Base-by-base conservation (phyloP, 805 yeast species). In the Ogataea minuta region DNA sequence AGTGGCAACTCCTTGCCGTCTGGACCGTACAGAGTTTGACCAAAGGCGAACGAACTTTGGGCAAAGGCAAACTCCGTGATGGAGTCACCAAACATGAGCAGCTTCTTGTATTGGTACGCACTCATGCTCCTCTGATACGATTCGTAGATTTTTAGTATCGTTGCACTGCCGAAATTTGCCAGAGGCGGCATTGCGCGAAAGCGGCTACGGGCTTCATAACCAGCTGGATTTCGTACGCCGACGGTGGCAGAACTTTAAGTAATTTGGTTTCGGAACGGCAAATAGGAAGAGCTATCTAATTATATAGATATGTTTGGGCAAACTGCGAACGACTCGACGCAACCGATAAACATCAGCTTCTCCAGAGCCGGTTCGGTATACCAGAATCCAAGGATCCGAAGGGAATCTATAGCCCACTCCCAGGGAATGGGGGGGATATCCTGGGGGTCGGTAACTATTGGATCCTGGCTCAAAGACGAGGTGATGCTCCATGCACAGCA, bases 401-500 rank as follows among this genome's bases (percentile, higher is more conserved):
- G 97, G 48, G 98, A 91, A 54, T 80, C 90, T 42, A 79, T 93
- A 43, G 96, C 97, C 21, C 98, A 91, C 60, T 84, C 96, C 2
- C 96, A 88, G 60, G 98, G 98, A 9, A 86, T 93, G 82, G 98
- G 98, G 30, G 99, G 98, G 32, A 85, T 91, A 23, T 83, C 95
- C 7, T 91, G 97, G 96, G 98, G 98, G 15, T 89, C 95, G 3
- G 79, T 90, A 41, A 84, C 95, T 19, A 89, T 91, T 21, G 97
- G 97, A 10, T 81, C 93, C 11, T 91, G 99, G 99, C 70, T 91
- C 16, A 84, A 89, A 57, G 98, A 91, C 61, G 99, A 91, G 57
- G 91, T 84, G 13, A 72, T 84, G 79, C 74, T 83, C 68, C 43
- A 55, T 33, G 50, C 47, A 17, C 56, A 49, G 19, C 51, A 49